Conservation (phyloP, 768 basidiomycete species). For the Hemileccinum impolitum region DNA sequence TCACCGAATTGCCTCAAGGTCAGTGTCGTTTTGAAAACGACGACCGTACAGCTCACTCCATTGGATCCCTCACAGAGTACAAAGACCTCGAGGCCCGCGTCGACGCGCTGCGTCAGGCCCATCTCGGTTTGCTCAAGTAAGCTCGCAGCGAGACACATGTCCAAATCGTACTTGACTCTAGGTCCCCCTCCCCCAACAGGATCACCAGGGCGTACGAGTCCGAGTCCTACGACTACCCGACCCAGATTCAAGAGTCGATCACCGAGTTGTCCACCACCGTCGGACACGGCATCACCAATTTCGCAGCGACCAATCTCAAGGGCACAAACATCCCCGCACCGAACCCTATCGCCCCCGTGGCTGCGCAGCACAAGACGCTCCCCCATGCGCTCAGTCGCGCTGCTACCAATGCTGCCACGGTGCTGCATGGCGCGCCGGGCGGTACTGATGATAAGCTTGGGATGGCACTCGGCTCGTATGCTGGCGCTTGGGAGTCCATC, state of each 20-base stretch:
- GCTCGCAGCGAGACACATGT: slow-evolving; percentile 17
- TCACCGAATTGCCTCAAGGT: slow-evolving; percentile 93
- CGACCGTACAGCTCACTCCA: not conserved
- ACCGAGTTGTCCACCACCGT: slow-evolving; percentile 68
- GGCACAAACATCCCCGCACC: slow-evolving; percentile 85
- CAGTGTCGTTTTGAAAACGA: slow-evolving; percentile 7
- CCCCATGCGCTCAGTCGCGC: slow-evolving; percentile 92
- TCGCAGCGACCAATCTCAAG: slow-evolving; percentile 85
- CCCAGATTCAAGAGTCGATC: slow-evolving; percentile 81
- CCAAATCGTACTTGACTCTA: not conserved
- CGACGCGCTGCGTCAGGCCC: slow-evolving; percentile 82
- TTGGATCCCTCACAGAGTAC: slow-evolving; percentile 63
- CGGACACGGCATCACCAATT: slow-evolving; percentile 72
- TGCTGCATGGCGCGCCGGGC: slow-evolving; percentile 43
- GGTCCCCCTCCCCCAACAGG: slow-evolving; percentile 34
- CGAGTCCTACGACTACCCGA: slow-evolving; percentile 88
- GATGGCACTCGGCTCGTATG: slow-evolving; percentile 74
- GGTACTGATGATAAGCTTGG: slow-evolving; percentile 67
- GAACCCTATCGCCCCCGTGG: slow-evolving; percentile 48
- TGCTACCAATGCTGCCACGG: slow-evolving; percentile 55
- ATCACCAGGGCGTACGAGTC: slow-evolving; percentile 85
- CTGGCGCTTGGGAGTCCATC: slow-evolving; percentile 80
- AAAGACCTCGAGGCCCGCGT: slow-evolving; percentile 93
- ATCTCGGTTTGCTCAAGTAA: slow-evolving; percentile 75
- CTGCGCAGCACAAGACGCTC: slow-evolving; percentile 87